These are phyloP conservation scores for Gliomastix tumulicola DNA, from an alignment of 2,329 filamentous ascomycete genomes.

Conservation along the genomic window DNA sequence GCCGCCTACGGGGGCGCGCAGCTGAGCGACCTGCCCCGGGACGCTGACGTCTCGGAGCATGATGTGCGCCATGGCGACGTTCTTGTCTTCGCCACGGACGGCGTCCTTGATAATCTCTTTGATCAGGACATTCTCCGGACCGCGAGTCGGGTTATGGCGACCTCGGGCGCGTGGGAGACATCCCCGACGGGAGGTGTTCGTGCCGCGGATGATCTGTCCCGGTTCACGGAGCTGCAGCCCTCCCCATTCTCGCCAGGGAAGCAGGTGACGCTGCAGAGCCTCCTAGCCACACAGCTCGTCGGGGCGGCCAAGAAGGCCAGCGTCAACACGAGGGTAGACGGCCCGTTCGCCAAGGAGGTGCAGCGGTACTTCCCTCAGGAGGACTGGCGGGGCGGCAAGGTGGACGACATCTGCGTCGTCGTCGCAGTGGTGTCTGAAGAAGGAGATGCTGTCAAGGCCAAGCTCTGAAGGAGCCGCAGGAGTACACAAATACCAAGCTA, in stretches of 20 bases:
- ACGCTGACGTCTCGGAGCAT: constrained; percentile 75
- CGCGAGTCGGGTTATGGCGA: constrained; percentile 69
- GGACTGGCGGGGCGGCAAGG: constrained; percentile 84
- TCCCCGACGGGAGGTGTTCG: constrained; percentile 50
- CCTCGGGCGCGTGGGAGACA: constrained; percentile 66
- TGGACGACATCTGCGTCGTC: constrained; percentile 91
- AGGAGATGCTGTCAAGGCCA: constrained; percentile 17
- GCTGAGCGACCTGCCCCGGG: constrained; percentile 74
- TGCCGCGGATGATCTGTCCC: constrained; percentile 54
- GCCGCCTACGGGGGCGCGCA: constrained; percentile 76
- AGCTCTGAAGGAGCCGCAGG: constrained; percentile 16
- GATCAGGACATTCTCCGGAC: constrained; percentile 82
- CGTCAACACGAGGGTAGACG: constrained; percentile 72
- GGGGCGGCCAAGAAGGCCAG: constrained; percentile 80
- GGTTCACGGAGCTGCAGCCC: constrained; percentile 17
- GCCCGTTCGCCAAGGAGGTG: constrained; percentile 92
- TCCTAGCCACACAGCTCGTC: constrained; percentile 73
- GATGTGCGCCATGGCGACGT: constrained; percentile 83
- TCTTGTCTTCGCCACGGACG: constrained; percentile 88
- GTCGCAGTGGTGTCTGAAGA: constrained; percentile 71
- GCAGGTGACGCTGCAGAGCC: constrained; percentile 59
- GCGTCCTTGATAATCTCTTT: constrained; percentile 92
- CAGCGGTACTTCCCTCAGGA: constrained; percentile 82
- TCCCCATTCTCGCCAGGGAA: constrained; percentile 12
- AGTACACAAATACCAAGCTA: no score